Percentiles rank a stretch among this genome's conserved stretches.
Evolutionary conservation across 1,284 basidiomycete species (phyloP).

Genomic region (Heliocybe sulcata): DNA sequence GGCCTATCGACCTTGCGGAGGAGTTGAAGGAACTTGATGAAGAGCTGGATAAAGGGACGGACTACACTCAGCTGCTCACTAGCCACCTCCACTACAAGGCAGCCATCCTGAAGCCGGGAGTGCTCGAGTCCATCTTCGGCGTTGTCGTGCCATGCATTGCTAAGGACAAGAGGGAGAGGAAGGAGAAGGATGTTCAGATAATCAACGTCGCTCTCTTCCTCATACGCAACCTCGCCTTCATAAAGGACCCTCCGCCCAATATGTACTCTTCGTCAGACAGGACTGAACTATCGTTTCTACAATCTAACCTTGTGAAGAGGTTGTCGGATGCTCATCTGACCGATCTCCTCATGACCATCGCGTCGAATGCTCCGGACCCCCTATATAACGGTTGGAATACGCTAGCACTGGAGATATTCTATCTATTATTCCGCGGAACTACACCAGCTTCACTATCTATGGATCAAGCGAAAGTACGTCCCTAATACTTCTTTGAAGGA

Average conservation of each 20-base stretch:
- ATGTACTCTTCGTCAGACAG: slow-evolving; percentile 66
- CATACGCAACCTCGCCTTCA: slow-evolving; percentile 85
- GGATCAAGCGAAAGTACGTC: slow-evolving; percentile 63
- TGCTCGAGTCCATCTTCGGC: slow-evolving; percentile 62
- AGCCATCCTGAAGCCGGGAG: slow-evolving; percentile 57
- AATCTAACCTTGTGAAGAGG: slow-evolving; percentile 68
- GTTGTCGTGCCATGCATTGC: slow-evolving; percentile 67
- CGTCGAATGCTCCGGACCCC: slow-evolving; percentile 60
- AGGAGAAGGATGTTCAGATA: slow-evolving; percentile 76
- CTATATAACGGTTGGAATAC: slow-evolving; percentile 83
- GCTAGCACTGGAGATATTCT: slow-evolving; percentile 84
- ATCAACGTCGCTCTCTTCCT: slow-evolving; percentile 86
- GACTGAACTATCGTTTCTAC: slow-evolving; percentile 68
- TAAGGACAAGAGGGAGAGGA: slow-evolving; percentile 55
- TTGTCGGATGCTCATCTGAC: slow-evolving; percentile 71
- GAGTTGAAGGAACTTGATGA: slow-evolving; percentile 89
- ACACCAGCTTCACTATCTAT: slow-evolving; percentile 54
- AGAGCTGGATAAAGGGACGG: slow-evolving; percentile 65
- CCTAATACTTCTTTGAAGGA: slow-evolving; percentile 5
- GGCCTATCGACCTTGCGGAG: slow-evolving; percentile 91
- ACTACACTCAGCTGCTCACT: slow-evolving; percentile 78
- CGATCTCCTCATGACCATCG: slow-evolving; percentile 77
- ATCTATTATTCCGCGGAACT: slow-evolving; percentile 77
- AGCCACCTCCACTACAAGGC: slow-evolving; percentile 88
- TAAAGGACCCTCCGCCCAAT: slow-evolving; percentile 74